Evolutionary conservation across 2,329 filamentous ascomycete genomes (phyloP), one percentile per base, ranked within the genome.

Genomic region (Elsinoe batatas): DNA sequence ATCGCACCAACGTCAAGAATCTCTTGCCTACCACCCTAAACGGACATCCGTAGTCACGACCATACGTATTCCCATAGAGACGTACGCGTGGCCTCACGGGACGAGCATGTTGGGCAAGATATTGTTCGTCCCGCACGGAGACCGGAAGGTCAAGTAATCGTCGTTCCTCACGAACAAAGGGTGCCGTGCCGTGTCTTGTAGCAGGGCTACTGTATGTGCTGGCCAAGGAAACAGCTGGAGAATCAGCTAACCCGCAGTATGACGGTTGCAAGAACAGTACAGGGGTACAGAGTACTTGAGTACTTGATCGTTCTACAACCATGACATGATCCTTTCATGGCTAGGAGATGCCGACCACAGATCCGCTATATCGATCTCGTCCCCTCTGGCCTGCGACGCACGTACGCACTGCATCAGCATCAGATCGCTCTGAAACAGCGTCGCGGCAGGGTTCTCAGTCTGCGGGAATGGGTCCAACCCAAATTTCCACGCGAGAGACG

Each of bases 401-500:
- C 26, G 26, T 30, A 30, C 26, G 26, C 26, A 30, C 26, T 30
- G 26, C 26, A 30, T 30, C 26, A 30, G 40, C n/a, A 44, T 44
- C 40, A 22, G 40, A 44, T 44, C 11, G 40, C 11, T 12, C 18
- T 44, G 40, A 44, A 44, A 44, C 40, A 44, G 20, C 13, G 40
- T 44, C 40, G 30, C 17, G 18, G 18, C n/a, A 3, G 26, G 26
- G 18, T 44, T 44, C 40, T 44, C 40, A 44, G 30, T n/a, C 40
- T 44, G 40, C 40, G 40, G 40, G 40, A 44, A 44, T 44, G 40
- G 40, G 40, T 26, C 40, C 40, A 44, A 44, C 40, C 40, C 40
- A 44, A 44, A 44, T 44, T 44, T 44, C 18, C 40, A 44, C 40
- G 40, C 40, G 40, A 44, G 40, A 44, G 40, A 44, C 40, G 40